Percentiles rank a stretch among this genome's conserved stretches.
Conservation (phyloP, 2,329 filamentous ascomycete genomes). For the Fusarium praegraminearum region DNA sequence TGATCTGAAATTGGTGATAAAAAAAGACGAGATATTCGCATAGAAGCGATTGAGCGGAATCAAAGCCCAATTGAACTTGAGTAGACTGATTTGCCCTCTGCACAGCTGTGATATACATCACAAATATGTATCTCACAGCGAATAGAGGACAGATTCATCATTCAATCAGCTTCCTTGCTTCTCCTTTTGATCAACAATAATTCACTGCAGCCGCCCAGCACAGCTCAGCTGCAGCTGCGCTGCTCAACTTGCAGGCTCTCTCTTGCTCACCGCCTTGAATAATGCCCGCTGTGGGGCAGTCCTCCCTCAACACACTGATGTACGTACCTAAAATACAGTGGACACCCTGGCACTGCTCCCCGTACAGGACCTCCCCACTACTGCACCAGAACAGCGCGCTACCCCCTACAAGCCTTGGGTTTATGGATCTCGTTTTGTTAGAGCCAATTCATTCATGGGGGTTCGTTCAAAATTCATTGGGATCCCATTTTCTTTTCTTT, state of each 20-base stretch:
- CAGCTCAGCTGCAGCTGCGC: slow-evolving; percentile 10
- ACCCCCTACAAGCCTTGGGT: slow-evolving; percentile 35
- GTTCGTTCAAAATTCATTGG: slow-evolving; percentile 45
- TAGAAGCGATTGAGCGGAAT: not conserved
- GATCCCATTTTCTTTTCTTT: slow-evolving; percentile 39
- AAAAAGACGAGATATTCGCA: not conserved
- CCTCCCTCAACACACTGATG: slow-evolving; percentile 25
- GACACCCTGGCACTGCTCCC: slow-evolving; percentile 34
- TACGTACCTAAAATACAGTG: slow-evolving; percentile 15
- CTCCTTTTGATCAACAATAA: slow-evolving; percentile 25
- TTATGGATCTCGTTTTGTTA: slow-evolving; percentile 36
- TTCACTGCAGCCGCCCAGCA: slow-evolving; percentile 9
- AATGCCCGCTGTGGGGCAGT: slow-evolving; percentile 45
- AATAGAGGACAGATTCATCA: slow-evolving; percentile 5
- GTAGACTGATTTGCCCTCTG: not conserved
- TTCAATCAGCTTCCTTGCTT: not conserved
- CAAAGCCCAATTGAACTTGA: not conserved
- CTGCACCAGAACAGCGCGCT: slow-evolving; percentile 20
- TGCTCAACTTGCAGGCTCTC: not conserved
- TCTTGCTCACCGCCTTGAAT: slow-evolving; percentile 44
- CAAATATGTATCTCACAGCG: not conserved
- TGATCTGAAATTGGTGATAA: slow-evolving; percentile 12
- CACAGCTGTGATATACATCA: not conserved
- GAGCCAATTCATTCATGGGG: slow-evolving; percentile 42
- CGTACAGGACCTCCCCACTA: slow-evolving; percentile 34